phyloP scores from a whole-genome alignment of 805 yeast genomes.

The Schwanniomyces occidentalis region DNA sequence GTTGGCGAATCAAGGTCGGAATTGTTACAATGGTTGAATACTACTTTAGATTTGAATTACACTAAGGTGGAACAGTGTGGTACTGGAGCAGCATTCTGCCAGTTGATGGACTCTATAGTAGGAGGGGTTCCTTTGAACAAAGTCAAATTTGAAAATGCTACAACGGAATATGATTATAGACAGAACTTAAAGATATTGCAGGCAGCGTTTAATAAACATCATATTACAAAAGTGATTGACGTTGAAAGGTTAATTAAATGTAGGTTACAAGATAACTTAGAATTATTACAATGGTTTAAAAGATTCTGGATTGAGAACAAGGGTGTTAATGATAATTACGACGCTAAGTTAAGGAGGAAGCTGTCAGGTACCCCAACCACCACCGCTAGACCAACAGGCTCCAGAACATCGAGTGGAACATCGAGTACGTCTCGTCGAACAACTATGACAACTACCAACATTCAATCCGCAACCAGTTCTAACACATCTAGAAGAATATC shows the following conservation, averaged over 20 bases:
- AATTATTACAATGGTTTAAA: slow-evolving; percentile 90
- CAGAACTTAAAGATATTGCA: slow-evolving; percentile 86
- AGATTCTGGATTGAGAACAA: slow-evolving; percentile 77
- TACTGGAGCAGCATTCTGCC: slow-evolving; percentile 93
- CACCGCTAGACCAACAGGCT: slow-evolving; percentile 6
- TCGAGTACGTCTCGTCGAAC: slow-evolving; percentile 7
- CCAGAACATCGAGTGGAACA: slow-evolving; percentile 8
- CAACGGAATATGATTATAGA: slow-evolving; percentile 72
- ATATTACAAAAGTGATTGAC: slow-evolving; percentile 71
- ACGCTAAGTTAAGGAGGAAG: slow-evolving; percentile 48
- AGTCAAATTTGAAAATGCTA: slow-evolving; percentile 65
- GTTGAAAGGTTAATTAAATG: slow-evolving; percentile 84
- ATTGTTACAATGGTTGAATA: slow-evolving; percentile 81
- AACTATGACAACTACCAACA: slow-evolving; percentile 9
- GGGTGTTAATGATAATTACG: slow-evolving; percentile 63
- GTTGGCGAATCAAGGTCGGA: slow-evolving; percentile 81
- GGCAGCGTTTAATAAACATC: slow-evolving; percentile 68
- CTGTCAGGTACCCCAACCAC: slow-evolving; percentile 4
- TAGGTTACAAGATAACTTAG: slow-evolving; percentile 90
- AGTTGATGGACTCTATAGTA: slow-evolving; percentile 80
- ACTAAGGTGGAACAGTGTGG: slow-evolving; percentile 92
- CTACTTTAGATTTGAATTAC: slow-evolving; percentile 61
- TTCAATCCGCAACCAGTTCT: slow-evolving; percentile 10
- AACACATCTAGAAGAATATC: slow-evolving; percentile 22
- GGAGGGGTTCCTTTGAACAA: slow-evolving; percentile 79